These are phyloP conservation scores for Euptelea pleiosperma DNA, from an alignment of 164 flowering plant species.

Conservation along the genomic window DNA sequence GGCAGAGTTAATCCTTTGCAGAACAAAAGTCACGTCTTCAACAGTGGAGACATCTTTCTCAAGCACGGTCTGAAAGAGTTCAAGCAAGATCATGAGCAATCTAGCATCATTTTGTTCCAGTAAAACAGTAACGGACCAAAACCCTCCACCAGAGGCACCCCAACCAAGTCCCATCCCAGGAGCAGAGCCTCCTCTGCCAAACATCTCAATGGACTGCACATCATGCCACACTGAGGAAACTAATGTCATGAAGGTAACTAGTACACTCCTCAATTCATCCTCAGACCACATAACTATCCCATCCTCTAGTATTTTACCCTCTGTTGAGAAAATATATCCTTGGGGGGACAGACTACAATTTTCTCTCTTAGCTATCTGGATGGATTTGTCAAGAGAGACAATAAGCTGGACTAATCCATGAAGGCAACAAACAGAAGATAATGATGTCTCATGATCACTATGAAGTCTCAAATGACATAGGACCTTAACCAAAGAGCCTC, in stretches of 20 bases:
- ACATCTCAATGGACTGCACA: constrained; percentile 55
- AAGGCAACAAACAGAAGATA: constrained; percentile 73
- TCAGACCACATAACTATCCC: constrained; percentile 47
- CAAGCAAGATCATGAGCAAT: constrained; percentile 52
- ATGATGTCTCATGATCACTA: constrained; percentile 42
- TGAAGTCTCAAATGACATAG: constrained; percentile 49
- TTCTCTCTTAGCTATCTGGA: constrained; percentile 39
- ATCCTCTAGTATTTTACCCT: constrained; percentile 48
- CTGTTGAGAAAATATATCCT: constrained; percentile 25
- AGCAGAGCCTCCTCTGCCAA: constrained; percentile 95
- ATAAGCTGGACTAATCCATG: constrained; percentile 47
- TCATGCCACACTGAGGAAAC: constrained; percentile 44
- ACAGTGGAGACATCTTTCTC: constrained; percentile 10
- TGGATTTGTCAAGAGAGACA: constrained; percentile 45
- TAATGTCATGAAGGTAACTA: constrained; percentile 32
- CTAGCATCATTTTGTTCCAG: constrained; percentile 58
- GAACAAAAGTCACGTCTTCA: constrained; percentile 30
- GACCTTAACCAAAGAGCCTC: constrained; percentile 40
- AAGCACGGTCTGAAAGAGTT: constrained; percentile 26
- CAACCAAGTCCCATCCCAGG: constrained; percentile 94
- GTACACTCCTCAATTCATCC: constrained; percentile 38
- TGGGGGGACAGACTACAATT: constrained; percentile 11
- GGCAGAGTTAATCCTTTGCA: constrained; percentile 41
- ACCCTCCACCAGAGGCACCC: constrained; percentile 92
- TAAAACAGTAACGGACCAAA: constrained; percentile 64